Conservation (phyloP, 1,139 yeast species). For the Saccharomyces hybrid region DNA sequence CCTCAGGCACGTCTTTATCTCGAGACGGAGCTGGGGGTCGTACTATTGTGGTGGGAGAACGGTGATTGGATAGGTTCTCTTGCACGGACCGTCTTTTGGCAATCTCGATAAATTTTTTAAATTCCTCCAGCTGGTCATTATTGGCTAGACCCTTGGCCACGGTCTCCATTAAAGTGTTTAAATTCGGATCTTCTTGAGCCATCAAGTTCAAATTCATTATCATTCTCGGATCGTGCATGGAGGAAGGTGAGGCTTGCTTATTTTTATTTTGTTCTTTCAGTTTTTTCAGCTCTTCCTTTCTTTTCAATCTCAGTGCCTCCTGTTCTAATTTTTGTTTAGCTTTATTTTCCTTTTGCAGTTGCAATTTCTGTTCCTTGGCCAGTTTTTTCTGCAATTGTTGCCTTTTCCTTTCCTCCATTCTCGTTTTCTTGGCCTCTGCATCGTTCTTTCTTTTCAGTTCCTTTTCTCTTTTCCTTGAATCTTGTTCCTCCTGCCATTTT, state of each 20-base stretch:
- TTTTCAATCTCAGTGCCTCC: slow-evolving; percentile 17
- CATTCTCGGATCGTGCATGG: slow-evolving; percentile 55
- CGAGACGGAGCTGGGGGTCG: slow-evolving; percentile 3
- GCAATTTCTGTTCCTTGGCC: slow-evolving; percentile 22
- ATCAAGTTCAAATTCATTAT: slow-evolving; percentile 73
- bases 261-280: slow-evolving; percentile 13
- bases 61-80: slow-evolving; percentile 26
- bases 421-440: slow-evolving; percentile 32
- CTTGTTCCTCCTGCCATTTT: slow-evolving; percentile 34
- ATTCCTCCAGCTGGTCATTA: slow-evolving; percentile 60
- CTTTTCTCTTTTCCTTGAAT: slow-evolving; percentile 33
- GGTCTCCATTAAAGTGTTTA: slow-evolving; percentile 65
- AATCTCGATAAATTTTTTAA: slow-evolving; percentile 68
- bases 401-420: slow-evolving; percentile 27
- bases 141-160: slow-evolving; percentile 79
- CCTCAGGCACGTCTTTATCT: slow-evolving; percentile 1
- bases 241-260: slow-evolving; percentile 7
- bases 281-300: slow-evolving; percentile 19
- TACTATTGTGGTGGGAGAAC: slow-evolving; percentile 2
- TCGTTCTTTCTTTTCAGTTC: slow-evolving; percentile 34
- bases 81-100: slow-evolving; percentile 71
- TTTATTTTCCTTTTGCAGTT: slow-evolving; percentile 15
- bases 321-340: slow-evolving; percentile 19
- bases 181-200: slow-evolving; percentile 62
- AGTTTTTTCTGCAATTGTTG: slow-evolving; percentile 26